Percentiles rank a stretch among this genome's conserved stretches.
phyloP scores from a whole-genome alignment of 2,329 filamentous ascomycete genomes.

The Albophoma yamanashiensis region DNA sequence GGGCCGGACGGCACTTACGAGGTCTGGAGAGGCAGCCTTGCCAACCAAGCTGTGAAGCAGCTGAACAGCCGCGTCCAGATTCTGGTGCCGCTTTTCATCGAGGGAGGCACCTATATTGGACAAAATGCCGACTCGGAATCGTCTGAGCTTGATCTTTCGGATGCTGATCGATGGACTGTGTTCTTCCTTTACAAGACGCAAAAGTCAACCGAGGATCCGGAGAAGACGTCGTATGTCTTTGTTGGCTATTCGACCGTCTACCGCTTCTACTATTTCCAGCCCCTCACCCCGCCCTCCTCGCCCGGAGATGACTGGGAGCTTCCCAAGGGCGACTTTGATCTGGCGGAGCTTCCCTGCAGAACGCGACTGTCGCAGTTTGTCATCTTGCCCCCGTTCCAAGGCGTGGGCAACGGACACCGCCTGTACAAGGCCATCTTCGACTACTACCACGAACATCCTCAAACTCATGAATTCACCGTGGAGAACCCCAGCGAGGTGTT shows the following conservation, averaged over 20 bases:
- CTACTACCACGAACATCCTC: constrained; percentile 53
- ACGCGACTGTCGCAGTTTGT: constrained; percentile 89
- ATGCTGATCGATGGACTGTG: constrained; percentile 80
- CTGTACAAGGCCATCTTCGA: constrained; percentile 76
- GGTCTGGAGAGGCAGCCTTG: constrained; percentile 71
- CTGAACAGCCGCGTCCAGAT: constrained; percentile 76
- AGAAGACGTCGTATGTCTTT: constrained; percentile 60
- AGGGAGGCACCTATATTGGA: constrained; percentile 72
- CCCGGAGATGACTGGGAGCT: constrained; percentile 32
- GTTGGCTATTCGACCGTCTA: constrained; percentile 88
- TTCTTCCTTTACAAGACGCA: constrained; percentile 73
- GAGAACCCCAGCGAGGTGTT: constrained; percentile 89
- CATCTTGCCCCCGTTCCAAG: constrained; percentile 79
- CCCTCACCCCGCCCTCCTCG: constrained; percentile 31
- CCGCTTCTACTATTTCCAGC: constrained; percentile 62
- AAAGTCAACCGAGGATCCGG: constrained; percentile 24
- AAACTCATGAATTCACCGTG: constrained; percentile 75
- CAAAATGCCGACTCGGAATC: constrained; percentile 36
- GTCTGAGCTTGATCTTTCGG: constrained; percentile 55
- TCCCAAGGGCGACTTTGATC: constrained; percentile 31
- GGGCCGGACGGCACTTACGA: constrained; percentile 59
- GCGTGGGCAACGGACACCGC: constrained; percentile 63
- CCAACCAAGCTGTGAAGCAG: constrained; percentile 56
- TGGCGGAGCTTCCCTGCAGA: constrained; percentile 59
- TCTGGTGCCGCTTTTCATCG: constrained; percentile 77